Evolutionary conservation across 495 filamentous ascomycete genomes (phyloP), one percentile per base, ranked within the genome.

Genomic region (Hypoxylon cercidicola): DNA sequence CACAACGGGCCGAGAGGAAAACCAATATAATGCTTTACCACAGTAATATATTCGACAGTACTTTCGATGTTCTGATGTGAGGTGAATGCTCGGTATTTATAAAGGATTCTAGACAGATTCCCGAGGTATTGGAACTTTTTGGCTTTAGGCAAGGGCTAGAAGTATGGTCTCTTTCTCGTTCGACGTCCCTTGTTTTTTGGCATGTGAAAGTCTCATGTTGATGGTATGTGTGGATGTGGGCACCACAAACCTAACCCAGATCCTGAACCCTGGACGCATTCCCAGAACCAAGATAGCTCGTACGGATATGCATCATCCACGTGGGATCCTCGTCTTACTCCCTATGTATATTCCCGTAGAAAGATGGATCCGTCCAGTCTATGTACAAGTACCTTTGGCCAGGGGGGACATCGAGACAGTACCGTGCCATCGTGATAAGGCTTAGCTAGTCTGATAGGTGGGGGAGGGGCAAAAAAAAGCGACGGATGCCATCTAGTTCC

Each of bases 161-260:
- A 19, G 15, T 43, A 18, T 7, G 40, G 40, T 16, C 15, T 19
- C 16, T 9, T 43, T 18, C 12, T 11, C 3, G 25, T 7, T 43
- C 40, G 16, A 1, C 16, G 40, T n/a, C 6, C 40, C 15, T 7
- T 18, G 3, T 13, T 6, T 50, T 19, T 37, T 52, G 19, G 35
- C 56, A 59, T 59, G 55, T 52, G 56, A 60, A 60, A 59, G 15
- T 21, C 16, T 11, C 35, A 39, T 12, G 4, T 37, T 12, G 34
- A n/a, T 12, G 34, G 3, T 37, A 37, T 11, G 4, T 4, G 12
- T 32, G 21, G 7, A 32, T 40, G 21, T 18, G 28, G 30, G 16
- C 16, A 20, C 15, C 6, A 10, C 12, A 23, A 3, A 51, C 48
- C 48, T 35, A 51, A 37, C 30, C 34, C 19, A 53, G 50, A 41